Base-by-base conservation (phyloP, 2,329 filamentous ascomycete genomes). In the Clonostachys sp. region DNA sequence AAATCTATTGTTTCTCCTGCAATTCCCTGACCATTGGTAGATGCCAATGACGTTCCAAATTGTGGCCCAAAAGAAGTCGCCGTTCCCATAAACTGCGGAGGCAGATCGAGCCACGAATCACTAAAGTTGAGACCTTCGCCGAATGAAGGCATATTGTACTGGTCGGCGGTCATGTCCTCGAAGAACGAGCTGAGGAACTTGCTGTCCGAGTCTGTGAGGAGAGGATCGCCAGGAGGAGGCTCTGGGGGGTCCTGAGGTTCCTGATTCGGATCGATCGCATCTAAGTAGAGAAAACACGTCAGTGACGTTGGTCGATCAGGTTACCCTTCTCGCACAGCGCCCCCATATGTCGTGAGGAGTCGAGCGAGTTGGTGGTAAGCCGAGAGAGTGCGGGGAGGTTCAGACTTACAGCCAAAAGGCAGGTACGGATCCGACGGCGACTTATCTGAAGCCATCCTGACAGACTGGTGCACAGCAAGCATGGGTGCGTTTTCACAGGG, bases 321-420 rank as follows among this genome's bases (percentile, higher is more conserved):
- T 30, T 30, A 5, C 24, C 24, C 24, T 30, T 30, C 24, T 10
- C 8, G 3, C 24, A 30, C 24, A 10, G 24, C 24, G 9, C 24
- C 24, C 24, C 24, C 24, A 30, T 30, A 6, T n/a, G 34, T n/a
- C 24, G n/a, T 17, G 44, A 45, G 38, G 17, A 34, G 14, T 16
- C 36, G 42, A 36, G 24, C 24, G 9, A 30, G 24, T 30, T 30
- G 24, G 12, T 24, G 45, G 34, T 3, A 61, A n/a, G 42, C 35
- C 36, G 24, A 41, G 39, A 7, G 49, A 39, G 55, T 49, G 33
- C 53, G 48, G 41, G 34, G 44, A 24, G 42, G 41, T 16, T 43
- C 16, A 45, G 42, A 77, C 83, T 57, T 75, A 87, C 84, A 87
- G 59, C 84, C 84, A 74, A 87, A 87, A 36, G 81, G 79, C 60